phyloP scores from a whole-genome alignment of 768 basidiomycete genomes.

The Nevesoporus exiguus region DNA sequence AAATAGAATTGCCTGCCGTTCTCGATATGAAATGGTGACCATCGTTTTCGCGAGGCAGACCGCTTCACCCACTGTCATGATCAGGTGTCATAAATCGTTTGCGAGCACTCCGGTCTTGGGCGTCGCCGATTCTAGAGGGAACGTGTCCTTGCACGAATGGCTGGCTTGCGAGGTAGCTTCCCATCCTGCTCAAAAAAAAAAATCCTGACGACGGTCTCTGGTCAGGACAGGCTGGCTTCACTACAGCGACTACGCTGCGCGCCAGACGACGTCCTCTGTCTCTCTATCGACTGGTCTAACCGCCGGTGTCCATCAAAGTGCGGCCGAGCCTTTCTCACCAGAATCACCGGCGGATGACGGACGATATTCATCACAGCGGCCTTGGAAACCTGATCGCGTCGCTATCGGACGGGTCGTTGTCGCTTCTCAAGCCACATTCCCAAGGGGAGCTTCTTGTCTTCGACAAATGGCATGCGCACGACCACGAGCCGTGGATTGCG shows the following conservation, averaged over 20 bases:
- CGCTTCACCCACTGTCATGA: conserved; percentile 5
- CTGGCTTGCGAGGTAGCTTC: conserved; percentile 41
- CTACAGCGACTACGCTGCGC: conserved; percentile 47
- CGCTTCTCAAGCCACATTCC: conserved; percentile 53
- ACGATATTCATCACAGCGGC: conserved; percentile 35
- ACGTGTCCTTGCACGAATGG: conserved; percentile 63
- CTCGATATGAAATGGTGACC: conserved; percentile 92
- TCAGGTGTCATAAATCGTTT: conserved; percentile 57
- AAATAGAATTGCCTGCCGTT: conserved; percentile 74
- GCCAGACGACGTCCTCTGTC: conserved; percentile 62
- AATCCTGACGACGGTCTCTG: neutral
- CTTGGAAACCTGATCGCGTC: conserved; percentile 70
- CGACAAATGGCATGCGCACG: conserved; percentile 81
- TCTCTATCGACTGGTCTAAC: conserved; percentile 93
- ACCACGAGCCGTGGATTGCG: conserved; percentile 91
- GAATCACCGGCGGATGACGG: neutral
- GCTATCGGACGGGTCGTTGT: conserved; percentile 73
- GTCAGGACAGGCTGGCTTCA: conserved; percentile 39
- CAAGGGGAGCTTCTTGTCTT: conserved; percentile 42
- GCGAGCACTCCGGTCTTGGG: conserved; percentile 51
- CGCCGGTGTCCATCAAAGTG: conserved; percentile 51
- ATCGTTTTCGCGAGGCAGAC: neutral
- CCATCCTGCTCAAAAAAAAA: no score
- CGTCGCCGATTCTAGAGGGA: conserved; percentile 84
- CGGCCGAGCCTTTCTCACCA: conserved; percentile 15